A percentile compares a stretch with the other conserved stretches of the same genome.
These are phyloP conservation scores for Diplodia mutila DNA, from an alignment of 2,329 filamentous ascomycete species.

Conservation along the genomic window DNA sequence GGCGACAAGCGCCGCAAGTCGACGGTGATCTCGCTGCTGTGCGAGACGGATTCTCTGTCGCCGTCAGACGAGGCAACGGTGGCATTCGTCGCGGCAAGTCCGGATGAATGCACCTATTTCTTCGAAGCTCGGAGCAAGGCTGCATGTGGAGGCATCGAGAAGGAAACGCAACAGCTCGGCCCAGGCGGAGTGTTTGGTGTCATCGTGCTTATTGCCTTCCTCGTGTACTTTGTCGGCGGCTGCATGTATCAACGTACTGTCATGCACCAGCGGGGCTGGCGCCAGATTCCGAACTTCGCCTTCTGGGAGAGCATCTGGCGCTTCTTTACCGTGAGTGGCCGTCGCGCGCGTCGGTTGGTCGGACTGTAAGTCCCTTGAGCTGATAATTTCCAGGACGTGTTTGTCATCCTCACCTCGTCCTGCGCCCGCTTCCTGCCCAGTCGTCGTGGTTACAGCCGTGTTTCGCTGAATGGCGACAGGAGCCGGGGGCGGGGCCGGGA, in stretches of 20 bases:
- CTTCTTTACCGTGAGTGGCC: conserved; percentile 73
- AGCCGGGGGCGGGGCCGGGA: conserved; percentile 47
- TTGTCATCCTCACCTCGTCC: conserved; percentile 70
- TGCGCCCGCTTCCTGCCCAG: conserved; percentile 69
- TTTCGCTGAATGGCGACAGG: conserved; percentile 54
- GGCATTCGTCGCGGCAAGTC: conserved; percentile 79
- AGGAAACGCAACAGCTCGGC: conserved; percentile 62
- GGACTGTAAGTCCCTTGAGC: not conserved
- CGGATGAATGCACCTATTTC: conserved; percentile 92
- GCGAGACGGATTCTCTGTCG: conserved; percentile 77
- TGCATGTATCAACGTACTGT: conserved; percentile 96
- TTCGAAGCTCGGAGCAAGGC: conserved; percentile 88
- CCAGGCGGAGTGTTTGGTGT: conserved; percentile 83
- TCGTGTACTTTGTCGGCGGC: conserved; percentile 89
- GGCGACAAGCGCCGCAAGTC: conserved; percentile 71
- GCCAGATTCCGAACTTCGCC: conserved; percentile 90
- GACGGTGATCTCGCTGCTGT: conserved; percentile 89
- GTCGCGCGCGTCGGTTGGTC: conserved; percentile 21
- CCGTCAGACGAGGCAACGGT: conserved; percentile 63
- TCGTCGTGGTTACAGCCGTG: conserved; percentile 68
- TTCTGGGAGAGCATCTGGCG: conserved; percentile 87
- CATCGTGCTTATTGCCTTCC: conserved; percentile 76
- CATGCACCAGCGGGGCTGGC: conserved; percentile 91
- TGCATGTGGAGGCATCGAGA: conserved; percentile 75
- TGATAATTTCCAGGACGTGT: conserved; percentile 52